These are phyloP conservation scores for Didymella sp. DNA, from an alignment of 2,329 filamentous ascomycete species.

Conservation along the genomic window DNA sequence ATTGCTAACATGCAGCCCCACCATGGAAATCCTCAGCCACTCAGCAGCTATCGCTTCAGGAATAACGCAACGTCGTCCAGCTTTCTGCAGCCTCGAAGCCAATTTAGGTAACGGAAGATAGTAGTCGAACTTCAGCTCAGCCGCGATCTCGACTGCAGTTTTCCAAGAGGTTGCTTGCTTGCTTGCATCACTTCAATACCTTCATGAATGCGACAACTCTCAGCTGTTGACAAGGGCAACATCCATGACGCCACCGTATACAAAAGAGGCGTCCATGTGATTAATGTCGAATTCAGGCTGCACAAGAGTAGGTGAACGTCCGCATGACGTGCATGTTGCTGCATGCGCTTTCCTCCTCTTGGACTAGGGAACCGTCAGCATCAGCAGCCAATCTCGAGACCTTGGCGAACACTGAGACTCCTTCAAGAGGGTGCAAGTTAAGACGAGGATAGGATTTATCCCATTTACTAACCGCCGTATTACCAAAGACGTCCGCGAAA, in stretches of 20 bases:
- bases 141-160: no score
- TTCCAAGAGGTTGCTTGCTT: no score
- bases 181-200: no score
- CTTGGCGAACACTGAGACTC: neutral
- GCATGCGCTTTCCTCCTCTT: neutral
- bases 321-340: neutral
- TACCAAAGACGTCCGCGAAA: neutral
- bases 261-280: neutral
- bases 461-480: neutral
- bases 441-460: fast-evolving
- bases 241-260: no score
- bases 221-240: no score
- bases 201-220: no score
- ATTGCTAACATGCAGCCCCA: neutral
- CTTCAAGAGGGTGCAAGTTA: neutral
- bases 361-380: neutral
- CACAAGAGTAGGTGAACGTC: neutral
- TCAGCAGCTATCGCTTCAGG: neutral
- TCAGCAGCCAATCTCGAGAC: no score
- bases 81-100: no score
- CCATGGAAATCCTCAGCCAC: neutral
- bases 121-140: no score
- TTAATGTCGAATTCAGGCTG: neutral
- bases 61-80: no score
- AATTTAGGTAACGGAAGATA: no score